Evolutionary conservation across 495 filamentous ascomycete species (phyloP).

Genomic region (Mycothermus thermophilus): DNA sequence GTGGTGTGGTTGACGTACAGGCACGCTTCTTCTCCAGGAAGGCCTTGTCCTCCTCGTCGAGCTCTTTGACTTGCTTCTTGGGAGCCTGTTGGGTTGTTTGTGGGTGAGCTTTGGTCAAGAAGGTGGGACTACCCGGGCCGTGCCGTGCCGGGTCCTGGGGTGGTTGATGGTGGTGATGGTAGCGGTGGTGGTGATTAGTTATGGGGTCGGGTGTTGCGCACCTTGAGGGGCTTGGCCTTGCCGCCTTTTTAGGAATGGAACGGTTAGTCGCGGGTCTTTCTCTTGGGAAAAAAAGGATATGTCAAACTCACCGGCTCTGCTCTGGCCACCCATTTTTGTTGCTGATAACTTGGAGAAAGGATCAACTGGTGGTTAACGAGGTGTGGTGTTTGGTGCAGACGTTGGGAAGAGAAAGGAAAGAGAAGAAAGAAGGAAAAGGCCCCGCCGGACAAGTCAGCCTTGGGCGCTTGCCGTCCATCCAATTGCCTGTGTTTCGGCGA

Average conservation of each 20-base stretch:
- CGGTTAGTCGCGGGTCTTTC: slow-evolving; percentile 14
- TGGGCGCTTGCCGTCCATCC: too few relatives aligned
- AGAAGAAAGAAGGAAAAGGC: background rate
- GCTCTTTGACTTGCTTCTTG: slow-evolving; percentile 62
- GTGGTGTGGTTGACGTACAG: slow-evolving; percentile 36
- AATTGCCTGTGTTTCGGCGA: too few relatives aligned
- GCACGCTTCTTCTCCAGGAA: slow-evolving; percentile 61
- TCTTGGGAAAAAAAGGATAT: too few relatives aligned
- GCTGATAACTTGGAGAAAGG: too few relatives aligned
- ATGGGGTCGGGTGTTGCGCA: slow-evolving; percentile 6
- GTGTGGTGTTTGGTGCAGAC: background rate
- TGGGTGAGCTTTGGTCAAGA: background rate
- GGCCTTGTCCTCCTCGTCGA: slow-evolving; percentile 65
- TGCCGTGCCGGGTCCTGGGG: too few relatives aligned
- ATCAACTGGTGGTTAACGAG: too few relatives aligned
- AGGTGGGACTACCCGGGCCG: background rate
- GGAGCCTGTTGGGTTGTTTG: slow-evolving; percentile 24
- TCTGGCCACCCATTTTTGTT: slow-evolving; percentile 57
- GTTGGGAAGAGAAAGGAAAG: background rate
- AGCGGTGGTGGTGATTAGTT: background rate
- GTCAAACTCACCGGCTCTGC: slow-evolving; percentile 45
- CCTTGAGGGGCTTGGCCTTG: slow-evolving; percentile 75
- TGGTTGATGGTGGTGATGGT: background rate
- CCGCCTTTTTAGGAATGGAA: slow-evolving; percentile 40
- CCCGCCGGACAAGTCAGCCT: background rate